phyloP scores from a whole-genome alignment of 176 grass and related monocot genomes.

The Bothriochloa decipiens region DNA sequence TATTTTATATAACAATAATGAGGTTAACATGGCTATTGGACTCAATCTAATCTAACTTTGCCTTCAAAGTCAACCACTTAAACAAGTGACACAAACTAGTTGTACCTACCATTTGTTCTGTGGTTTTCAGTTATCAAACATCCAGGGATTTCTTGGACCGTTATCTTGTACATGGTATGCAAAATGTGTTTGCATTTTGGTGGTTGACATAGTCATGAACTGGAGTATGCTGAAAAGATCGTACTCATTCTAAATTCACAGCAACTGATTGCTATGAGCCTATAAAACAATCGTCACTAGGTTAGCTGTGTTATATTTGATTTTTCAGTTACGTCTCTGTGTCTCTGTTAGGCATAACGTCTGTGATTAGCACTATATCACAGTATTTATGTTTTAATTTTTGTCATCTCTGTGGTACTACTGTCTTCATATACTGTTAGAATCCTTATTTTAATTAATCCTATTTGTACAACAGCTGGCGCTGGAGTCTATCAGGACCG shows the following conservation, averaged over 20 bases:
- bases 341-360: not conserved
- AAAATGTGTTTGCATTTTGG: constrained; percentile 19
- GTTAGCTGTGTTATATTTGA: constrained; percentile 5
- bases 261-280: not conserved
- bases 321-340: not conserved
- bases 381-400: not conserved
- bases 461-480: constrained; percentile 63
- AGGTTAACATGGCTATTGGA: not conserved
- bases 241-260: constrained; percentile 8
- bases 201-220: not conserved
- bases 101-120: not conserved
- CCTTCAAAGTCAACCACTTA: not conserved
- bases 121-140: not conserved
- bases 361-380: not conserved
- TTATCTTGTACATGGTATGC: not conserved
- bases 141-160: not conserved
- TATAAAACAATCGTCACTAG: not conserved
- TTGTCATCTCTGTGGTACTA: not conserved
- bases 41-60: constrained; percentile 4
- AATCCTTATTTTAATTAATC: constrained; percentile 27
- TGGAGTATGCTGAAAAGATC: constrained; percentile 3
- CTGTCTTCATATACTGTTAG: constrained; percentile 3
- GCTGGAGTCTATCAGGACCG: constrained; percentile 76
- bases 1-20: not conserved
- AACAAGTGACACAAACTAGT: not conserved